Evolutionary conservation across 2,329 filamentous ascomycete genomes (phyloP), one percentile per base, ranked within the genome.

Genomic region (Apiospora saccharicola): DNA sequence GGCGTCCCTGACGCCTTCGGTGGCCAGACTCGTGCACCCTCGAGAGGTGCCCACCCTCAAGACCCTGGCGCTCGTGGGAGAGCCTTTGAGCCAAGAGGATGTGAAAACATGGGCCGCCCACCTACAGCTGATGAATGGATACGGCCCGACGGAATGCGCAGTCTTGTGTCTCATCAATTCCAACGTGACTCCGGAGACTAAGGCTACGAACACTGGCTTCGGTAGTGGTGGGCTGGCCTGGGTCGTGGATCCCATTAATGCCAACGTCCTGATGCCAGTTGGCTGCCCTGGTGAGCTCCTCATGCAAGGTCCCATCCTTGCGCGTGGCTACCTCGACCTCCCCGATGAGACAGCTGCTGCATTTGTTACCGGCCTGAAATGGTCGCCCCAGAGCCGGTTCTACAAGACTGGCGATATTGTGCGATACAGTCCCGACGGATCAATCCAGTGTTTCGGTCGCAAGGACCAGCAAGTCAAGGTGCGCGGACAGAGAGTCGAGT

Each of bases 401-500:
- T 71, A 74, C 12, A 69, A 74, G 8, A 53, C 71, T 1, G 72
- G 76, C 13, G 72, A 75, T 49, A 51, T 69, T 82, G 81, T 24
- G 74, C 77, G 26, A 73, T 81, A 68, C 71, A 71, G 22, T 26
- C 70, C 47, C 1, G 78, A 81, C 49, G 83, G 82, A 13, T 64
- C 57, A n/a, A 64, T 64, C 34, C 57, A 64, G 22, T 64, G 57
- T 13, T 64, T 64, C 69, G 86, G 85, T 69, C 81, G 86, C 64
- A 84, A 84, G 71, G 85, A 87, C 75, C 82, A 81, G 0, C 85
- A 87, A 75, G 80, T 87, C 64, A 88, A 87, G 75, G 77, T 87
- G 26, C 81, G 83, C 41, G 88, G 88, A 57, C 86, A 81, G 69
- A 74, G 85, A 73, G 79, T 85, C 74, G 88, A 83, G 78, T 77